A percentile compares a stretch with the other conserved stretches of the same genome.
Evolutionary conservation across 2,329 filamentous ascomycete genomes (phyloP).

Genomic region (Hortaea werneckii): DNA sequence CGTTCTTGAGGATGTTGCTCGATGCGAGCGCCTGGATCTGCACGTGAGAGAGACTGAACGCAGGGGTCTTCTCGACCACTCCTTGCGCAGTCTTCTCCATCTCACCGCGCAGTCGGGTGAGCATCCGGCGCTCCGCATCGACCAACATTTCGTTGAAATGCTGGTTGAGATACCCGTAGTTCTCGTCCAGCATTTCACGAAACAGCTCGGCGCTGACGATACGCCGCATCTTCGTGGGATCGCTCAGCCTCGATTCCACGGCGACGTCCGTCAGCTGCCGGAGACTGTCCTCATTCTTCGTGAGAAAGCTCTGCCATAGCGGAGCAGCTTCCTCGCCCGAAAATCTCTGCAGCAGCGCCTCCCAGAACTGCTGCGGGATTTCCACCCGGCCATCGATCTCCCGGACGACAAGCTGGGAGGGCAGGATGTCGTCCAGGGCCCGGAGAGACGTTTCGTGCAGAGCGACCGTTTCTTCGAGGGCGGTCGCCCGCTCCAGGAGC

Average conservation of each 20-base stretch:
- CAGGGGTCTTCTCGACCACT: neutral
- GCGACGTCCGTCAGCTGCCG: conserved; percentile 27
- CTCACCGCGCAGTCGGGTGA: neutral
- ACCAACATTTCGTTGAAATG: conserved; percentile 2
- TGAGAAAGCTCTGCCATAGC: conserved; percentile 20
- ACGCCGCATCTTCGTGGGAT: conserved; percentile 16
- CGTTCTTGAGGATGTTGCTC: conserved; percentile 19
- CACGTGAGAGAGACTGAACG: conserved; percentile 6
- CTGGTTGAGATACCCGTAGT: conserved; percentile 6
- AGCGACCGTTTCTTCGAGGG: conserved; percentile 1
- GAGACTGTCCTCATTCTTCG: conserved; percentile 29
- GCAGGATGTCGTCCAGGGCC: conserved; percentile 41
- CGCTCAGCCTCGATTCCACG: conserved; percentile 18
- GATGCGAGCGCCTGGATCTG: conserved; percentile 20
- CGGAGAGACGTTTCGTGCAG: conserved; percentile 6
- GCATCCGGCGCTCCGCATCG: neutral
- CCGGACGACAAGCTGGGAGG: conserved; percentile 45
- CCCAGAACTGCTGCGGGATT: conserved; percentile 55
- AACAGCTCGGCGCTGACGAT: conserved; percentile 8
- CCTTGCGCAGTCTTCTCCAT: neutral
- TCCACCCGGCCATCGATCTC: conserved; percentile 43
- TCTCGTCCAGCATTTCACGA: conserved; percentile 7
- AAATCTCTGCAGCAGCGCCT: conserved; percentile 50
- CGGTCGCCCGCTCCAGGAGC: conserved; percentile 1
- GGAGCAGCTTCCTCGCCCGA: conserved; percentile 39